phyloP scores from a whole-genome alignment of 1,284 basidiomycete genomes.

The Cryptococcus deneoformans region DNA sequence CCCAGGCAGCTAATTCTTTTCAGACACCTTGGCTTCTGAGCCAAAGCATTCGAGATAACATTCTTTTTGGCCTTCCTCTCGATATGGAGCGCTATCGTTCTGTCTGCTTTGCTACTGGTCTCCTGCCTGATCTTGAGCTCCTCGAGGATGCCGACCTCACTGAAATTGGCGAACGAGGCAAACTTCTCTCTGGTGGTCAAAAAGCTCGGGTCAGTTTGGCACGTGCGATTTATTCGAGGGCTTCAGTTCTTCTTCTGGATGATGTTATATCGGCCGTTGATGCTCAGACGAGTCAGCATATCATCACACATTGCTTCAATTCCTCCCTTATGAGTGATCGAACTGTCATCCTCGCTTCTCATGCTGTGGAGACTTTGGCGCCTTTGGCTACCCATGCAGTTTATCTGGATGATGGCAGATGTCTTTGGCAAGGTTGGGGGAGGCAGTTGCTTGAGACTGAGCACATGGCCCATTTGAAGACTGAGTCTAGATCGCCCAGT shows the following conservation, averaged over 20 bases:
- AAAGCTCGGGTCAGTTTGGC: slow-evolving; percentile 58
- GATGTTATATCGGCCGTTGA: slow-evolving; percentile 57
- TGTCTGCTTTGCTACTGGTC: slow-evolving; percentile 31
- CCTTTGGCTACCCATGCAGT: slow-evolving; percentile 47
- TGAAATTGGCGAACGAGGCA: slow-evolving; percentile 55
- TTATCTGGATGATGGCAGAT: slow-evolving; percentile 75
- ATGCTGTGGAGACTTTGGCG: slow-evolving; percentile 56
- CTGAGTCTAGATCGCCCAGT: slow-evolving; percentile 26
- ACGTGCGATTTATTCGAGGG: slow-evolving; percentile 41
- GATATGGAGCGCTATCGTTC: slow-evolving; percentile 50
- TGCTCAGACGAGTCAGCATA: slow-evolving; percentile 75
- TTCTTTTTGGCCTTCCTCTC: slow-evolving; percentile 53
- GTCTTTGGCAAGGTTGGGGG: slow-evolving; percentile 64
- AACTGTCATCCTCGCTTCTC: slow-evolving; percentile 84
- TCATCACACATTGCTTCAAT: slow-evolving; percentile 73
- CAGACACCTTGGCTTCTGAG: slow-evolving; percentile 53
- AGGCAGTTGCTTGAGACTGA: slow-evolving; percentile 62
- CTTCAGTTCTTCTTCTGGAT: slow-evolving; percentile 37
- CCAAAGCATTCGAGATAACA: slow-evolving; percentile 55
- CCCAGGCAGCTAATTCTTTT: not conserved
- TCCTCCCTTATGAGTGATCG: slow-evolving; percentile 73
- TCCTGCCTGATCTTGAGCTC: slow-evolving; percentile 52
- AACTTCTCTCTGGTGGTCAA: slow-evolving; percentile 50
- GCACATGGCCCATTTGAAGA: slow-evolving; percentile 64
- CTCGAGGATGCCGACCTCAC: slow-evolving; percentile 55